Percentiles rank a stretch among this genome's conserved stretches.
Conservation (phyloP, 2,329 filamentous ascomycete genomes). For the Pseudogymnoascus sp. region DNA sequence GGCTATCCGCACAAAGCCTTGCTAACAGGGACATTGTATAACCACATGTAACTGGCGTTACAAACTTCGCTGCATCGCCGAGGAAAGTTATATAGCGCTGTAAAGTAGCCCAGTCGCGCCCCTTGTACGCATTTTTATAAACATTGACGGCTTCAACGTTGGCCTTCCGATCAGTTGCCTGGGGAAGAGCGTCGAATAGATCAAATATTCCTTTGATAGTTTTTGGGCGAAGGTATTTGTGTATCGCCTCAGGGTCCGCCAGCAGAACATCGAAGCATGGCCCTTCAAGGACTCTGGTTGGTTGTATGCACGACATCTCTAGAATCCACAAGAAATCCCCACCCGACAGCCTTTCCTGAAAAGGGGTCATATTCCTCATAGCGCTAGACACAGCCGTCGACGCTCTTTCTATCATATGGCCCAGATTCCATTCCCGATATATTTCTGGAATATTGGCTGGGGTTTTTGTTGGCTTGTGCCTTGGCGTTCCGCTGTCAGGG, state of each 20-base stretch:
- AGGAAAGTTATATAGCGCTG: slow-evolving; percentile 21
- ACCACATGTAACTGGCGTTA: slow-evolving; percentile 18
- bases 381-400: neutral
- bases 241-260: neutral
- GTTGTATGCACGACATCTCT: neutral
- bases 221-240: neutral
- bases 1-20: slow-evolving; percentile 47
- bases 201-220: slow-evolving; percentile 14
- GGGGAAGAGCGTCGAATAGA: slow-evolving; percentile 10
- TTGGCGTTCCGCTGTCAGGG: slow-evolving; percentile 3
- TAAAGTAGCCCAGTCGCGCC: slow-evolving; percentile 23
- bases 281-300: neutral
- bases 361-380: neutral
- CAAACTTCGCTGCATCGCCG: slow-evolving; percentile 20
- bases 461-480: slow-evolving; percentile 16
- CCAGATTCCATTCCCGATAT: slow-evolving; percentile 16
- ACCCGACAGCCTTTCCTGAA: neutral
- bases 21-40: slow-evolving; percentile 43
- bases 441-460: slow-evolving; percentile 13
- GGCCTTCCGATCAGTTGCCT: neutral
- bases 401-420: neutral
- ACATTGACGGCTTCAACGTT: neutral
- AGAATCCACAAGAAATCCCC: neutral
- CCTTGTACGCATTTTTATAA: neutral
- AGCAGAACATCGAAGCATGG: neutral